These are phyloP conservation scores for Casuarina glauca DNA, from an alignment of 306 rosid genomes.

Conservation along the genomic window DNA sequence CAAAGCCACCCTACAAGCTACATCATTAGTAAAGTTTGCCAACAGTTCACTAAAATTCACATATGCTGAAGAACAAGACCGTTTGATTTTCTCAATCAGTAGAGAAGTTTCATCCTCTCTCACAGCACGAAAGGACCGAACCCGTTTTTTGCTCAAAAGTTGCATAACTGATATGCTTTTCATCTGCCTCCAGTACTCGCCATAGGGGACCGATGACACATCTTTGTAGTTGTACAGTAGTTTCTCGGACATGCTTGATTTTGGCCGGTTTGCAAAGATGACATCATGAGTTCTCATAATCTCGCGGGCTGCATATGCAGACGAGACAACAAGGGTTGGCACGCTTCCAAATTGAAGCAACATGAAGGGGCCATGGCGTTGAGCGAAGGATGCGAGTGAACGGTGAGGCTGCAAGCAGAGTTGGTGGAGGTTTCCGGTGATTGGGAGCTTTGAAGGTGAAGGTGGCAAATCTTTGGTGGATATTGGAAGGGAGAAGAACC, in stretches of 20 bases:
- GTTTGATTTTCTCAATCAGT: slow-evolving; percentile 28
- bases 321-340: slow-evolving; percentile 45
- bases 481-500: slow-evolving; percentile 8
- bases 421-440: slow-evolving; percentile 54
- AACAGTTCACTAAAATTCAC: slow-evolving; percentile 45
- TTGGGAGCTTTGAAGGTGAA: slow-evolving; percentile 51
- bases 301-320: slow-evolving; percentile 36
- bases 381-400: slow-evolving; percentile 33
- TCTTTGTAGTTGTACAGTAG: slow-evolving; percentile 44
- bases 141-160: slow-evolving; percentile 30
- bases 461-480: slow-evolving; percentile 31
- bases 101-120: slow-evolving; percentile 32
- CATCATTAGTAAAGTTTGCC: slow-evolving; percentile 27
- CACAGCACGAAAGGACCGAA: slow-evolving; percentile 17
- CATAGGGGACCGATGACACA: slow-evolving; percentile 34
- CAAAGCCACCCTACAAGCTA: slow-evolving; percentile 50
- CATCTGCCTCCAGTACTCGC: slow-evolving; percentile 53
- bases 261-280: slow-evolving; percentile 33
- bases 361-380: slow-evolving; percentile 50
- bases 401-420: slow-evolving; percentile 39
- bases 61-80: neutral
- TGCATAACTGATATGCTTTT: slow-evolving; percentile 38
- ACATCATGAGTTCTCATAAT: slow-evolving; percentile 53
- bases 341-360: slow-evolving; percentile 43
- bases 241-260: slow-evolving; percentile 17